These are phyloP conservation scores for Colletotrichum sp. DNA, from an alignment of 2,329 filamentous ascomycete genomes.

Conservation along the genomic window DNA sequence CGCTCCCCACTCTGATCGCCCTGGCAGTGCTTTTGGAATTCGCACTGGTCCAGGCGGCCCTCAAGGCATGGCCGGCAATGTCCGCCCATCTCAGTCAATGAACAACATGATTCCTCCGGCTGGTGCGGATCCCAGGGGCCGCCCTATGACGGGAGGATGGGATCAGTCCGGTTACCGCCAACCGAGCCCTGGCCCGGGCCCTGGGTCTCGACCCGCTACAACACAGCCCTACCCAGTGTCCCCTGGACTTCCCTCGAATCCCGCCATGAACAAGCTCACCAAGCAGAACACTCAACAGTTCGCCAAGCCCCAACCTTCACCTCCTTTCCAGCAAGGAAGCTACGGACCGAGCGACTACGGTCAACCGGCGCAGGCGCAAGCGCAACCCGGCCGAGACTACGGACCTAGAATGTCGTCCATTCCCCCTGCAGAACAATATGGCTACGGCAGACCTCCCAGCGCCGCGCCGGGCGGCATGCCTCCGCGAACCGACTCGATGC, in stretches of 20 bases:
- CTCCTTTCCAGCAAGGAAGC: slow-evolving; percentile 27
- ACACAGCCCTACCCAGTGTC: slow-evolving; percentile 27
- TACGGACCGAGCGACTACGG: slow-evolving; percentile 23
- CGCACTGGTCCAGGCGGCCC: slow-evolving; percentile 35
- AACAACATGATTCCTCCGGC: slow-evolving; percentile 51
- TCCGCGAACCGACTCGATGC: slow-evolving; percentile 38
- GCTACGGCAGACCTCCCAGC: slow-evolving; percentile 32
- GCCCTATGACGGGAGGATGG: slow-evolving; percentile 50
- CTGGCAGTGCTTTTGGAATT: slow-evolving; percentile 59
- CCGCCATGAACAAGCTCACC: slow-evolving; percentile 41
- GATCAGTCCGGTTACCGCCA: slow-evolving; percentile 48
- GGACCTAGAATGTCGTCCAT: slow-evolving; percentile 40
- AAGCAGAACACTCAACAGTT: slow-evolving; percentile 36
- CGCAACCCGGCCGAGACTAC: slow-evolving; percentile 39
- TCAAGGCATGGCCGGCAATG: slow-evolving; percentile 8
- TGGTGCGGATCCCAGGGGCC: slow-evolving; percentile 45
- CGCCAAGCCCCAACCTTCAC: slow-evolving; percentile 28
- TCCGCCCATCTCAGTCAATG: slow-evolving; percentile 50
- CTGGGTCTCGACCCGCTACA: slow-evolving; percentile 28
- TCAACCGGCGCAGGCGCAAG: slow-evolving; percentile 17
- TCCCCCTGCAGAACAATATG: slow-evolving; percentile 30
- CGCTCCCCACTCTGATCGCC: slow-evolving; percentile 53
- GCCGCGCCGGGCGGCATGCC: slow-evolving; percentile 27
- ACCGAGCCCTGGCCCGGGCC: slow-evolving; percentile 45
- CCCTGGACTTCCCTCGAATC: slow-evolving; percentile 36